These are phyloP conservation scores for Neocucurbitaria cava DNA, from an alignment of 2,329 filamentous ascomycete species.

Conservation along the genomic window DNA sequence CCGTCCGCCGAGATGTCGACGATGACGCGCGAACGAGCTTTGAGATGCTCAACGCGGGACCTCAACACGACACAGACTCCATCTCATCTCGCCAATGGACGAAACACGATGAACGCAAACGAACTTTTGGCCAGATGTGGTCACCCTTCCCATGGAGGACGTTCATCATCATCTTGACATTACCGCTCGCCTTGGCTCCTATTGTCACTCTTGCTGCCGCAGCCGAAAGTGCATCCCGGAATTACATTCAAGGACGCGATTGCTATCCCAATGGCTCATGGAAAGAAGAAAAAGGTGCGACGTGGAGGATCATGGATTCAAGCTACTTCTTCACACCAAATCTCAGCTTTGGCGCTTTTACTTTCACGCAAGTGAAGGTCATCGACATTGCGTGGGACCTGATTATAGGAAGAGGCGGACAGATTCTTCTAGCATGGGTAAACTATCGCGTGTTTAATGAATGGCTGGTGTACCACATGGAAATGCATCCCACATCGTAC, in stretches of 20 bases:
- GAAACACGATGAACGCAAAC: not conserved
- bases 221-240: constrained; percentile 36
- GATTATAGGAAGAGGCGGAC: constrained; percentile 45
- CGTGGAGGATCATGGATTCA: constrained; percentile 46
- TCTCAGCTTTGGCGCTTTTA: constrained; percentile 38
- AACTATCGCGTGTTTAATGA: constrained; percentile 50
- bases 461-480: constrained; percentile 46
- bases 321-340: constrained; percentile 45
- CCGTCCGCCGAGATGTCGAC: constrained; percentile 3
- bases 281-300: constrained; percentile 34
- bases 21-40: constrained; percentile 8
- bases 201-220: constrained; percentile 36
- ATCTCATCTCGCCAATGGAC: not conserved
- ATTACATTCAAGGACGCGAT: constrained; percentile 32
- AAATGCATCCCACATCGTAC: constrained; percentile 39
- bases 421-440: constrained; percentile 40
- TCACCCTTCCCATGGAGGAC: constrained; percentile 31
- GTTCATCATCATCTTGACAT: constrained; percentile 19
- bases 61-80: not conserved
- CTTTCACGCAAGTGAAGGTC: constrained; percentile 47
- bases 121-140: constrained; percentile 15
- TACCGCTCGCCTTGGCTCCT: constrained; percentile 31
- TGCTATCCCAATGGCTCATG: constrained; percentile 45
- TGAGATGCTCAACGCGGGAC: constrained; percentile 13
- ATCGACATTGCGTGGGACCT: constrained; percentile 50